These are phyloP conservation scores for Boletellus ananiceps DNA, from an alignment of 768 basidiomycete species.

Conservation along the genomic window DNA sequence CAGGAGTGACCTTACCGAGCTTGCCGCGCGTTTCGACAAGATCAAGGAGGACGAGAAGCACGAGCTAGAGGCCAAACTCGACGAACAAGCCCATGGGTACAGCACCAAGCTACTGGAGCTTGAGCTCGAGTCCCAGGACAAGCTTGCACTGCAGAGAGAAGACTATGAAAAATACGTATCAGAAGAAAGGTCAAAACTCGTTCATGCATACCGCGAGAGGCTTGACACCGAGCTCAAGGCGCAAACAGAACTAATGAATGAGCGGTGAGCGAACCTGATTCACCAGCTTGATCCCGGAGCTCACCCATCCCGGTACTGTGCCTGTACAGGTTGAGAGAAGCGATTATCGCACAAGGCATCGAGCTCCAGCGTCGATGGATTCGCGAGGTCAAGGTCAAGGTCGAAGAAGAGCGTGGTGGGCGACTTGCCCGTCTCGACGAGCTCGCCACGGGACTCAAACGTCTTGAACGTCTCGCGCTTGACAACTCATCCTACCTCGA, in stretches of 20 bases:
- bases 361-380: conserved; percentile 97
- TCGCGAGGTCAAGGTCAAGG: conserved; percentile 89
- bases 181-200: conserved; percentile 66
- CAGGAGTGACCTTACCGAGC: conserved; percentile 71
- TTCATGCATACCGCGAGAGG: conserved; percentile 79
- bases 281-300: neutral
- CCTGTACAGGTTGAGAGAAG: conserved; percentile 74
- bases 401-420: conserved; percentile 95
- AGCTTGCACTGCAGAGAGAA: conserved; percentile 80
- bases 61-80: conserved; percentile 60
- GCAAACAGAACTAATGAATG: conserved; percentile 91
- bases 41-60: conserved; percentile 75
- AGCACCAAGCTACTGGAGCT: conserved; percentile 72
- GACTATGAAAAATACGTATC: conserved; percentile 80
- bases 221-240: conserved; percentile 79
- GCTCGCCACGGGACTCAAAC: conserved; percentile 83
- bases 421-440: conserved; percentile 93
- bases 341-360: conserved; percentile 94
- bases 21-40: conserved; percentile 72
- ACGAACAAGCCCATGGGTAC: conserved; percentile 84
- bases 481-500: conserved; percentile 90
- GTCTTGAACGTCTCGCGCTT: conserved; percentile 84
- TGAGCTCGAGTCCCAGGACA: conserved; percentile 83
- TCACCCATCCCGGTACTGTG: neutral
- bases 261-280: conserved; percentile 57